These are phyloP conservation scores for Cucurbita moschata DNA, from an alignment of 306 rosid species.

Conservation along the genomic window DNA sequence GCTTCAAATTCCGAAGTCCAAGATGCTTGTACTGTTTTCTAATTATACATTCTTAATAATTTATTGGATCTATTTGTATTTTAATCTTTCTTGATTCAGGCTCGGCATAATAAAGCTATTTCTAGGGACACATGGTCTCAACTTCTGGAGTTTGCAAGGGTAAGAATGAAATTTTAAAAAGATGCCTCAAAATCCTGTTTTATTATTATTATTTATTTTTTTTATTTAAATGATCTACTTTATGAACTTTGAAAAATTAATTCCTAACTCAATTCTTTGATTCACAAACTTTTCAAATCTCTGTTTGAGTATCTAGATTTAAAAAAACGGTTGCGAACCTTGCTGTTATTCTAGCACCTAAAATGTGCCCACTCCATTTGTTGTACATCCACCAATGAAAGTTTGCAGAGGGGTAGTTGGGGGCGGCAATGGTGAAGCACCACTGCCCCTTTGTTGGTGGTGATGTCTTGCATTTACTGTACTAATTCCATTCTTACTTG, in stretches of 20 bases:
- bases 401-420: no score
- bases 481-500: not conserved
- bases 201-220: no score
- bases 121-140: constrained; percentile 98
- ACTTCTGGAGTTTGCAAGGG: constrained; percentile 95
- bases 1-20: not conserved
- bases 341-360: no score
- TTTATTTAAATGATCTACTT: no score
- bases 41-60: not conserved
- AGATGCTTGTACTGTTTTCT: not conserved
- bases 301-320: not conserved
- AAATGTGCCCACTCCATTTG: no score
- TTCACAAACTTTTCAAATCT: not conserved
- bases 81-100: constrained; percentile 32
- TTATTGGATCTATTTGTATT: not conserved
- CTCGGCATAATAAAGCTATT: constrained; percentile 91
- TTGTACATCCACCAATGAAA: no score
- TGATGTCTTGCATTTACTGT: not conserved
- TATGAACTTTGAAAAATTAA: no score
- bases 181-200: not conserved
- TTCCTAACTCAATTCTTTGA: no score
- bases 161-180: constrained; percentile 13
- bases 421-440: no score
- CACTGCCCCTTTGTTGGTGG: not conserved
- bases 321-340: no score